These are phyloP conservation scores for Lenzites betulinus DNA, from an alignment of 768 basidiomycete genomes.

Conservation along the genomic window DNA sequence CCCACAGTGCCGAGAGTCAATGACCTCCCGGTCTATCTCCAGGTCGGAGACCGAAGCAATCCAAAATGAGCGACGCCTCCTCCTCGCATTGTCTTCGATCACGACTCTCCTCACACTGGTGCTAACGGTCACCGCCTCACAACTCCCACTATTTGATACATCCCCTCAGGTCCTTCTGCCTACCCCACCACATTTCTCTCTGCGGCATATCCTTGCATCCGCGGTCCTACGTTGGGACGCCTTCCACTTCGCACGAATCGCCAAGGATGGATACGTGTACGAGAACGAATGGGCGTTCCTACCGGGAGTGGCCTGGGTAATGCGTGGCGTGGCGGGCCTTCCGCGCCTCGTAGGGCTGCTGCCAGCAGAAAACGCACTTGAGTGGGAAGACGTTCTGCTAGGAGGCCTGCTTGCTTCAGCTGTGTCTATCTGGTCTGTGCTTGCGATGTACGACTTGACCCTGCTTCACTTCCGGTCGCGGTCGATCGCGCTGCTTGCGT, in stretches of 20 bases:
- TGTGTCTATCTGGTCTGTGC: conserved; percentile 35
- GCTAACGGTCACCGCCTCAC: conserved; percentile 14
- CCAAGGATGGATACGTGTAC: conserved; percentile 54
- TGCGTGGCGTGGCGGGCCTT: conserved; percentile 36
- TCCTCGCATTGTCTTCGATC: background rate
- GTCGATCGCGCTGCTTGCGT: conserved; percentile 59
- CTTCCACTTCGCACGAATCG: conserved; percentile 77
- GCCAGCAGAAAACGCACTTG: background rate
- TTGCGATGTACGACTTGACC: conserved; percentile 60
- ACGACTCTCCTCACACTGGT: conserved; percentile 10
- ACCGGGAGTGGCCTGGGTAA: conserved; percentile 62
- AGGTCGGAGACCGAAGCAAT: background rate
- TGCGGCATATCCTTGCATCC: conserved; percentile 15
- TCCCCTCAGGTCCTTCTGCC: conserved; percentile 25
- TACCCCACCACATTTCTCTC: background rate
- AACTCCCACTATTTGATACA: conserved; percentile 31
- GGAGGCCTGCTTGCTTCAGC: conserved; percentile 41
- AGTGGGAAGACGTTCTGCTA: conserved; percentile 30
- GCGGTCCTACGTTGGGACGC: conserved; percentile 82
- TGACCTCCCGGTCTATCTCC: too few species aligned
- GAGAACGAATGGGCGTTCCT: conserved; percentile 92
- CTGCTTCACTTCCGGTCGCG: conserved; percentile 55
- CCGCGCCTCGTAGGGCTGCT: background rate
- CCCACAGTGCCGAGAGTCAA: too few species aligned
- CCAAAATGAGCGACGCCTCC: background rate